A percentile compares a stretch with the other conserved stretches of the same genome.
Evolutionary conservation across 441 rosid genomes (phyloP).

Genomic region (Macaranga tanarius): DNA sequence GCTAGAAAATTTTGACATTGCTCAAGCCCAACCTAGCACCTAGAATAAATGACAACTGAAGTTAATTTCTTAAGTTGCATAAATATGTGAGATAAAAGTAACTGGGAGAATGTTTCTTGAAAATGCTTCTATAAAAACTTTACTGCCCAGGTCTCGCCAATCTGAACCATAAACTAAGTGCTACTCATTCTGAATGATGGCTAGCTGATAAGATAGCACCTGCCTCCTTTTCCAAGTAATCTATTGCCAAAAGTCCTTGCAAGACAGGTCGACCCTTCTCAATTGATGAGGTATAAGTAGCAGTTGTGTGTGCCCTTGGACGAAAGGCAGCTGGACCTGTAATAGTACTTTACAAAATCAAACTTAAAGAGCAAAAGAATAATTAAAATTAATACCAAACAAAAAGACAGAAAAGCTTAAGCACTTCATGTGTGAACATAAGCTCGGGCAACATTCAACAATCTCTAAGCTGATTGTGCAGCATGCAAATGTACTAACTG

Average conservation of each 20-base stretch:
- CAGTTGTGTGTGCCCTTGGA: conserved; percentile 69
- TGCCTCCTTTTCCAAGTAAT: conserved; percentile 93
- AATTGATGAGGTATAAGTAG: conserved; percentile 60
- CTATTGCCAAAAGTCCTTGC: conserved; percentile 95
- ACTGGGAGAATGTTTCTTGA: neutral
- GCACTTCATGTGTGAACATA: neutral
- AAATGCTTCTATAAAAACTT: neutral
- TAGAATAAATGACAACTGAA: conserved; percentile 33
- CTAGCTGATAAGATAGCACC: conserved; percentile 28
- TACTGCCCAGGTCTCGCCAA: conserved; percentile 7
- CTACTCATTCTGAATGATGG: neutral
- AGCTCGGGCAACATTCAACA: conserved; percentile 3
- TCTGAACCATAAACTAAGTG: conserved; percentile 3
- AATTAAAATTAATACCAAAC: neutral
- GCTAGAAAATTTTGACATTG: conserved; percentile 96
- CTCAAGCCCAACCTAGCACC: conserved; percentile 99
- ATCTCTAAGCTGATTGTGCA: neutral
- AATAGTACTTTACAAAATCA: conserved; percentile 25
- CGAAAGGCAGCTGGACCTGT: conserved; percentile 99
- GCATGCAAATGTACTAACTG: neutral
- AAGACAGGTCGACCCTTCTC: conserved; percentile 98
- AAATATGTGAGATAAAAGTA: neutral
- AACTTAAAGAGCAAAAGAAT: neutral
- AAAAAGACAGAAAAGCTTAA: neutral
- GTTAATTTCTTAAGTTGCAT: conserved; percentile 15